Evolutionary conservation across 2,329 filamentous ascomycete genomes (phyloP), one percentile per base, ranked within the genome.

Genomic region (Penicillium concentricum): DNA sequence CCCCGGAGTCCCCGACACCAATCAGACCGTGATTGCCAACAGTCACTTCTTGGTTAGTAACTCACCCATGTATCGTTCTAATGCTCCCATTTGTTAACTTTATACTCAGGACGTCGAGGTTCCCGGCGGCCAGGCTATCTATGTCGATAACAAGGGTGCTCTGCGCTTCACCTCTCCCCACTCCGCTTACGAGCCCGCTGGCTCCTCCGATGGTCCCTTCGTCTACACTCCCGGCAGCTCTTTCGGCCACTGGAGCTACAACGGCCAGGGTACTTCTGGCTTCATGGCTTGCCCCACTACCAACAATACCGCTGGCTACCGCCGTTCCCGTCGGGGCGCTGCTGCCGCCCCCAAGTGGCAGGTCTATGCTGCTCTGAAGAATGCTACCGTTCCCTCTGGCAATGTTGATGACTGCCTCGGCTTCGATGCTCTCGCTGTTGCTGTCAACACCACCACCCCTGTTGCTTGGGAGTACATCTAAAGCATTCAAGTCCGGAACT

Each of bases 81-180:
- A 13, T 22, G 3, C 6, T 30, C 44, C 6, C 2, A 26, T 46
- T 22, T 20, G 32, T 20, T 22, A 77, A 73, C 5, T 43, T 45
- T 22, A 49, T 22, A 13, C 37, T 18, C 38, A 82, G 66, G 72
- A 74, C 28, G 80, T 84, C 37, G 65, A 78, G 28, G 85, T 87
- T 3, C 84, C 85, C 5, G 85, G 85, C 41, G 86, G 86, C 26
- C 85, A 89, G 67, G 68, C 76, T 57, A 78, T 87, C 61, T 88
- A 84, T 69, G 78, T 88, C 52, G 76, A 73, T 5, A 74, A 78
- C 3, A 70, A 76, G 32, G 86, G 85, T 9, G 73, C 77, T 7
- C 70, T 88, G 55, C 75, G 77, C 53, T 88, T 83, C 73, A 84
- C 84, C 0, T 60, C 66, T 20, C 78, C 85, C 0, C 84, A 87